phyloP scores from a whole-genome alignment of 208 protist species.

The Crithidia sp. region DNA sequence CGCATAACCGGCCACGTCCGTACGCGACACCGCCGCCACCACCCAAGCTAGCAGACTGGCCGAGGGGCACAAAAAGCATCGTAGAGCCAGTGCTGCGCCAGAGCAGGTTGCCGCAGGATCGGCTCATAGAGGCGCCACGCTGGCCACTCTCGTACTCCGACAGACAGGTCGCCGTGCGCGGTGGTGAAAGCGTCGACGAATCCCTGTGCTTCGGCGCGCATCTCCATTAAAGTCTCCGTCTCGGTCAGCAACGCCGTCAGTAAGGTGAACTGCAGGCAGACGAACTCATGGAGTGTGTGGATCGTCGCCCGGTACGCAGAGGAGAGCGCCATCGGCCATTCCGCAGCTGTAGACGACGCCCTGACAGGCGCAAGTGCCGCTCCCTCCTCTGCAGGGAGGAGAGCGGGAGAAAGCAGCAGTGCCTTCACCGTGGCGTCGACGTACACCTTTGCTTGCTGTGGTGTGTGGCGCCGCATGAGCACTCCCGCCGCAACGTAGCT shows the following conservation, averaged over 20 bases:
- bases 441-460: background rate
- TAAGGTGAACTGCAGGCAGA: conserved; percentile 16
- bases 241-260: background rate
- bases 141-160: conserved; percentile 10
- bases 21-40: conserved; percentile 24
- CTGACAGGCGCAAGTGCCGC: background rate
- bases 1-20: conserved; percentile 14
- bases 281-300: conserved; percentile 4
- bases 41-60: conserved; percentile 41
- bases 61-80: conserved; percentile 35
- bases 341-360: background rate
- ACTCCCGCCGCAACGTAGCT: conserved; percentile 24
- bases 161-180: background rate
- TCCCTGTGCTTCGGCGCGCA: background rate
- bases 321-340: conserved; percentile 32
- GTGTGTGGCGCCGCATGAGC: conserved; percentile 10
- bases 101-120: conserved; percentile 16
- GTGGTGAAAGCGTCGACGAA: conserved; percentile 9
- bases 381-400: background rate
- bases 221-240: background rate
- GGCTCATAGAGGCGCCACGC: conserved; percentile 21
- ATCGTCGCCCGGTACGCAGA: conserved; percentile 12
- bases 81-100: conserved; percentile 44
- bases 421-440: conserved; percentile 24
- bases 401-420: conserved; percentile 18